Evolutionary conservation across 1,139 yeast genomes (phyloP).

Genomic region (Magnusiomyces fungicola): DNA sequence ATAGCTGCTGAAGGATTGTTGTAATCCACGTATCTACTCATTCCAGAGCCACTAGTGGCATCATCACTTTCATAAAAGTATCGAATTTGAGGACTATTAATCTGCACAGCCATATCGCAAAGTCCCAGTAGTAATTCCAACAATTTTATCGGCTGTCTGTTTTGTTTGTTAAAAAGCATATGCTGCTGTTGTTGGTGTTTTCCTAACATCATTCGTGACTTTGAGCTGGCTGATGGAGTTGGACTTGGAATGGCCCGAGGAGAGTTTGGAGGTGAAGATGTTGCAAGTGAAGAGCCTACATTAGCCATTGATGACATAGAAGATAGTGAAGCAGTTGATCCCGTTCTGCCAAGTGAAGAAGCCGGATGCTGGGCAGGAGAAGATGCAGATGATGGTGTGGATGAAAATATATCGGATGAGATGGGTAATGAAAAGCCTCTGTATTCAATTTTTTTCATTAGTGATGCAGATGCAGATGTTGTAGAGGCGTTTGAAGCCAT

Average conservation of each 20-base stretch:
- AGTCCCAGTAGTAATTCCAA: conserved; percentile 56
- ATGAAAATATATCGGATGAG: conserved; percentile 12
- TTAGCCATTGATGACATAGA: conserved; percentile 3
- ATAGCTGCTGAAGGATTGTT: neutral
- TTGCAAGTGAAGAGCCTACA: conserved; percentile 3
- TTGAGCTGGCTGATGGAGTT: conserved; percentile 7
- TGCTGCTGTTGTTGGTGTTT: conserved; percentile 5
- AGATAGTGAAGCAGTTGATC: conserved; percentile 7
- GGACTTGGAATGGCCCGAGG: conserved; percentile 12
- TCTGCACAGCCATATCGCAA: conserved; percentile 67
- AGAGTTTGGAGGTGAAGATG: conserved; percentile 13
- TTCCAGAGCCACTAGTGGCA: conserved; percentile 15
- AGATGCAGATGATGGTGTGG: conserved; percentile 15
- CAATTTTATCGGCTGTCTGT: conserved; percentile 58
- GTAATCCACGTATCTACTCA: conserved; percentile 17
- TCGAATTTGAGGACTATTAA: conserved; percentile 47
- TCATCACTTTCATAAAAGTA: neutral
- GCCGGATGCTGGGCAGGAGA: conserved; percentile 22
- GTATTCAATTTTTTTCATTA: conserved; percentile 38
- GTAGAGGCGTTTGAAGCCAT: conserved; percentile 10
- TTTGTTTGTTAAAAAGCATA: conserved; percentile 21
- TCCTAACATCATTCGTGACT: conserved; percentile 11
- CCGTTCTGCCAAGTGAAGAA: neutral
- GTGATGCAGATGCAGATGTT: conserved; percentile 8
- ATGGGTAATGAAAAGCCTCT: conserved; percentile 52